Base-by-base conservation (phyloP, 371 early-diverging fungal genomes). In the Sporodiniella umbellata region DNA sequence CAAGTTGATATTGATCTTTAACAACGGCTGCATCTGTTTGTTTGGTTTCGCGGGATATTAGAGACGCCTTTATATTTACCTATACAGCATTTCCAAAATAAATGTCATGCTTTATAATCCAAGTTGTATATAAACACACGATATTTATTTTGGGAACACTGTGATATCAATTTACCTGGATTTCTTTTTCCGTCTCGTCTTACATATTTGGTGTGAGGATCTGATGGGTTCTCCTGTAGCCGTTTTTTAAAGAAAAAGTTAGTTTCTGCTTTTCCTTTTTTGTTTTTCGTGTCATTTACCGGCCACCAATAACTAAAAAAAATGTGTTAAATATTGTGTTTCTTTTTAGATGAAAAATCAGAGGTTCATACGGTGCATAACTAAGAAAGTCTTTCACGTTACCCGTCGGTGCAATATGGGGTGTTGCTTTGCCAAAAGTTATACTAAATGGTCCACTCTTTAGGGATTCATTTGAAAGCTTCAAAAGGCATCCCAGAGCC, bases 311-410 rank as follows among this genome's bases (percentile, higher is more conserved):
- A 72, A 17, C 72, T 72, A 55, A 11, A 45, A 24, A 23, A 10
- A 14, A 28, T n/a, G 37, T 3, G 10, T 42, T 24, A 42, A 37
- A n/a, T n/a, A n/a, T n/a, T n/a, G n/a, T n/a, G n/a, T n/a, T n/a
- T n/a, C n/a, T n/a, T n/a, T n/a, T n/a, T n/a, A n/a, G n/a, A n/a
- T n/a, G n/a, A n/a, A n/a, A n/a, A n/a, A n/a, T n/a, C n/a, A n/a
- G n/a, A n/a, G n/a, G n/a, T n/a, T n/a, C n/a, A n/a, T 70, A 73
- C 70, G 74, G 74, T 45, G 74, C 74, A 54, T 69, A 69, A 30
- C 68, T 67, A 7, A 70, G 48, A 45, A 73, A 73, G 33, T 73
- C 74, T 3, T 58, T 54, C 15, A 43, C 42, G 45, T 73, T 70
- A 6, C 66, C 64, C 21, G 57, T 56, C 8, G 70, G 65, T 4